Conservation (phyloP, 768 basidiomycete genomes). For the Lactarius quietus region DNA sequence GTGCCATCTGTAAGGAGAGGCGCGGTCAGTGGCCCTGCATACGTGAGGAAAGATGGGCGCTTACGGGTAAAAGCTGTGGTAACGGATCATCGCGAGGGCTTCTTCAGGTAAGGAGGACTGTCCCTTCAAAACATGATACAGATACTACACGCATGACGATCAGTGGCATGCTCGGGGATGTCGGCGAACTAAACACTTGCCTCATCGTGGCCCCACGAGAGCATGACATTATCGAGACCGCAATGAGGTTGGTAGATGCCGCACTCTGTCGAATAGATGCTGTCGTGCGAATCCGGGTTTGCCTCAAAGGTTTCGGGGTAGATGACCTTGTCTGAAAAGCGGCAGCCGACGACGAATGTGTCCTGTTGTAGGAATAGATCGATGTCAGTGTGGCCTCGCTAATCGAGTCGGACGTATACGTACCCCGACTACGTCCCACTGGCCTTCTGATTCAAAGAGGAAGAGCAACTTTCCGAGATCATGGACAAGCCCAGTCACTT, state of each 20-base stretch:
- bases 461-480: conserved; percentile 87
- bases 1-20: conserved; percentile 62
- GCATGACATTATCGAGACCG: conserved; percentile 82
- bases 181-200: conserved; percentile 39
- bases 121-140: conserved; percentile 79
- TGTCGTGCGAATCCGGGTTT: conserved; percentile 66
- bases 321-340: conserved; percentile 79
- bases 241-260: conserved; percentile 78
- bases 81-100: conserved; percentile 88
- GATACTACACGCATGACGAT: conserved; percentile 48
- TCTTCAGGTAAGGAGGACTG: conserved; percentile 79
- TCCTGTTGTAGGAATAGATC: conserved; percentile 39
- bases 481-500: conserved; percentile 81
- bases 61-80: conserved; percentile 90
- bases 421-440: conserved; percentile 94
- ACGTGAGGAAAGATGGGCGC: conserved; percentile 25
- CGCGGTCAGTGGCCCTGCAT: background rate
- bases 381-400: conserved; percentile 3
- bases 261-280: conserved; percentile 63
- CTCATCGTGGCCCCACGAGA: conserved; percentile 92
- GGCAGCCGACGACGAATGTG: conserved; percentile 81
- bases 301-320: conserved; percentile 73
- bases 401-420: conserved; percentile 27
- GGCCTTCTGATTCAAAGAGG: conserved; percentile 81
- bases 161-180: conserved; percentile 5